Evolutionary conservation across 2,329 filamentous ascomycete species (phyloP), one percentile per base, ranked within the genome.

Genomic region (Ophiostoma montium): DNA sequence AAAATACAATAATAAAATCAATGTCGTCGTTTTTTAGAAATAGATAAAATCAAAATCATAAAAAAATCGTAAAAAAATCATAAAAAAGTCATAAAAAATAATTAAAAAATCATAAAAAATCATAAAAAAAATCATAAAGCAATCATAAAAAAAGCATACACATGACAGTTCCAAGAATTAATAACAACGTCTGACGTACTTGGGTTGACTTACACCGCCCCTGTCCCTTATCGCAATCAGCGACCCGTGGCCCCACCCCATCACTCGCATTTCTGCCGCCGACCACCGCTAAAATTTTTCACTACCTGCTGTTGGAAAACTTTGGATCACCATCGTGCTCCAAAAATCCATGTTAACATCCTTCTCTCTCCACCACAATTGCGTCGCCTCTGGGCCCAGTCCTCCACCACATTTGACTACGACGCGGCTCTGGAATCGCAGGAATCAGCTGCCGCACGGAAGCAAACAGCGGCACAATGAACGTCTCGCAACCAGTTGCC

Each of bases 401-500:
- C 43, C 32, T 21, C 43, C 19, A 46, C 18, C 43, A 13, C 18
- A 16, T 6, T 11, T 11, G 5, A 43, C 41, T 7, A 43, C 23
- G 31, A 13, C 15, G 12, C 11, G 30, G 9, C 11, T 10, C 19
- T 39, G 4, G n/a, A 35, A 6, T n/a, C 33, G 21, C 32, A 46
- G 44, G 7, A 36, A 32, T 16, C 13, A 16, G 35, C 33, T 46
- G 44, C 44, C 19, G 30, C n/a, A 44, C 42, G 30, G 42, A 23
- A 44, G 42, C 27, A 44, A 5, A 44, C n/a, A 44, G 42, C 42
- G 42, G 33, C 51, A 58, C 38, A 56, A 82, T 83, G 80, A 84
- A 84, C 63, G 78, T 83, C 59, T 79, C 84, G 54, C 85, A 89
- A 62, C 89, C 92, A 41, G 77, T 95, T 54, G 75, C 84, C 56